Conservation (phyloP, 2,329 filamentous ascomycete species). For the Escovopsis weberi region DNA sequence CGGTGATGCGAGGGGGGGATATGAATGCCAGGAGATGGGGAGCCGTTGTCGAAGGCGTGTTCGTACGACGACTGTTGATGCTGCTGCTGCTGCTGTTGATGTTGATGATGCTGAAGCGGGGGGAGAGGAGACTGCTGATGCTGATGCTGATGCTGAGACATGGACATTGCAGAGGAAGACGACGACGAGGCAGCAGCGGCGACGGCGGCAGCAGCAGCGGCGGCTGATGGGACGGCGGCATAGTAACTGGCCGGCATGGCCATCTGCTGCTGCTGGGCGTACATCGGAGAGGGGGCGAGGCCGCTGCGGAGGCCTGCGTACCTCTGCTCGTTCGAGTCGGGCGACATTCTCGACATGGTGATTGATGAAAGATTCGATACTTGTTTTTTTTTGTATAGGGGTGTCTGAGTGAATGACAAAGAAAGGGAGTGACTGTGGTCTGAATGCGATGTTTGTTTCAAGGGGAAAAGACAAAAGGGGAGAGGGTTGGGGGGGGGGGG, state of each 20-base stretch:
- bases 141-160: conserved; percentile 4
- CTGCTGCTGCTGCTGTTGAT: conserved; percentile 20
- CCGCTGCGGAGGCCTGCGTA: conserved; percentile 24
- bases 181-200: no score
- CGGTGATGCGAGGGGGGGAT: conserved; percentile 35
- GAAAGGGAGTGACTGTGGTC: conserved; percentile 1
- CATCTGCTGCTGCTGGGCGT: conserved; percentile 24
- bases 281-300: conserved; percentile 27
- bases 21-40: conserved; percentile 18
- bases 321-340: conserved; percentile 22
- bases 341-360: conserved; percentile 32
- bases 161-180: conserved; percentile 3
- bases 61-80: conserved; percentile 23
- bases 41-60: conserved; percentile 18
- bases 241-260: conserved; percentile 27
- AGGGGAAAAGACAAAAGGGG: no score
- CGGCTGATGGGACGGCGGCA: conserved; percentile 1
- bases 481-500: neutral
- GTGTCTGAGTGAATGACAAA: conserved; percentile 1
- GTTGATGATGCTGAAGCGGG: conserved; percentile 9
- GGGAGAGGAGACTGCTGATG: conserved; percentile 5
- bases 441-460: neutral
- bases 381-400: conserved; percentile 1
- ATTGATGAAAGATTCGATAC: conserved; percentile 5
- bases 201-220: neutral